Evolutionary conservation across 331 rosid genomes (phyloP).

Genomic region (Arachis monticola): DNA sequence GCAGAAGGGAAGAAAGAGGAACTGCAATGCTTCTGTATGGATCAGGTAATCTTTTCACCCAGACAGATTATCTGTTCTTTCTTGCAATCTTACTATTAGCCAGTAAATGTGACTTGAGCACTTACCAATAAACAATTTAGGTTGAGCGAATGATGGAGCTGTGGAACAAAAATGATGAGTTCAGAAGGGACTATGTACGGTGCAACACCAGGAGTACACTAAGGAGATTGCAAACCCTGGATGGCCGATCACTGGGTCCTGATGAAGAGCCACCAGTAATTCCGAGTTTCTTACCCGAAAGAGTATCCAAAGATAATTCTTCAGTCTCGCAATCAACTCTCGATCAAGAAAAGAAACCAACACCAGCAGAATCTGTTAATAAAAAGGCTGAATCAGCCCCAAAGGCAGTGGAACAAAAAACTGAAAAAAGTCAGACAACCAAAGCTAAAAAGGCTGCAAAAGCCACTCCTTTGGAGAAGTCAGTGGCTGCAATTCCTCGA

Average conservation of each 20-base stretch:
- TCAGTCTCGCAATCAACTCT: constrained; percentile 37
- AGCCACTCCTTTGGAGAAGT: constrained; percentile 43
- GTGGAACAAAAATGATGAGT: constrained; percentile 68
- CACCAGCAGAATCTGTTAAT: constrained; percentile 41
- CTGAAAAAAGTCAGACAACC: constrained; percentile 40
- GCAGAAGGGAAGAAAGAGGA: constrained; percentile 59
- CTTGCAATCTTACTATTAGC: constrained; percentile 10
- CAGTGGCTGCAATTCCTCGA: constrained; percentile 38
- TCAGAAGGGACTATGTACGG: constrained; percentile 67
- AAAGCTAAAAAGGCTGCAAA: constrained; percentile 52
- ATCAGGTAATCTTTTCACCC: constrained; percentile 59
- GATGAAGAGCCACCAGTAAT: constrained; percentile 74
- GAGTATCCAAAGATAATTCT: constrained; percentile 48
- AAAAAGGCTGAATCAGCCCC: constrained; percentile 45
- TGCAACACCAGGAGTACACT: constrained; percentile 82
- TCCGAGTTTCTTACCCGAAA: constrained; percentile 44
- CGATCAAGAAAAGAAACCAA: constrained; percentile 52
- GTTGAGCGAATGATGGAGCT: constrained; percentile 68
- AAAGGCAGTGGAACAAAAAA: constrained; percentile 48
- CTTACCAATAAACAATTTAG: constrained; percentile 46
- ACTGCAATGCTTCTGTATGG: constrained; percentile 61
- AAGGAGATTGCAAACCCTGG: constrained; percentile 77
- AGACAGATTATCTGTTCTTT: constrained; percentile 14
- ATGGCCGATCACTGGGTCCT: constrained; percentile 84
- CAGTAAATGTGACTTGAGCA: constrained; percentile 33